These are phyloP conservation scores for Diaporthe australafricana DNA, from an alignment of 2,329 filamentous ascomycete genomes.

Conservation along the genomic window DNA sequence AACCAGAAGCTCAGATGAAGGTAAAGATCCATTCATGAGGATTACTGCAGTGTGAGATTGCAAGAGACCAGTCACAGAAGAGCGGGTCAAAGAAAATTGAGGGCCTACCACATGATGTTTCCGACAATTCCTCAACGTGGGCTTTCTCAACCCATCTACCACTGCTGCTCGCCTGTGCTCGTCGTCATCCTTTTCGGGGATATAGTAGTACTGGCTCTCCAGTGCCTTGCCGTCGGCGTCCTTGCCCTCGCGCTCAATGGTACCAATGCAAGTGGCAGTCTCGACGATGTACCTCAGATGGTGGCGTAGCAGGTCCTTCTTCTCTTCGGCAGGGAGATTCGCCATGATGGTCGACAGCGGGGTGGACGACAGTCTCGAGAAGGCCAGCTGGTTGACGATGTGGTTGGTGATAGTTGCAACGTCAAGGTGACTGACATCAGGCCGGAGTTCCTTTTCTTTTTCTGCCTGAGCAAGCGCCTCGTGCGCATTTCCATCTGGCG, in stretches of 20 bases:
- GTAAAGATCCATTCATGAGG: too few species aligned
- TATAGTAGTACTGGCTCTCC: constrained; percentile 97
- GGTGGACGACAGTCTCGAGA: constrained; percentile 90
- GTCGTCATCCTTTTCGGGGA: constrained; percentile 87
- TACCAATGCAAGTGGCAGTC: constrained; percentile 81
- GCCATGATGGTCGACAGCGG: constrained; percentile 90
- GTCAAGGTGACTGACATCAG: constrained; percentile 47
- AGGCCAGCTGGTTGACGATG: constrained; percentile 94
- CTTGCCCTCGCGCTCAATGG: constrained; percentile 91
- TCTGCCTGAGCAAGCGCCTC: constrained; percentile 40
- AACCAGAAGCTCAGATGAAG: background rate
- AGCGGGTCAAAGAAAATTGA: too few species aligned
- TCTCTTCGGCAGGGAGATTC: constrained; percentile 80
- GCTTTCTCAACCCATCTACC: constrained; percentile 87
- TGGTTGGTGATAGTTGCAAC: constrained; percentile 78
- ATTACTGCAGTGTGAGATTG: too few species aligned
- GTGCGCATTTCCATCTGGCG: constrained; percentile 10
- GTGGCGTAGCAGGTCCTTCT: constrained; percentile 67
- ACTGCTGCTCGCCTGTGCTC: constrained; percentile 83
- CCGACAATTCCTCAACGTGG: constrained; percentile 87
- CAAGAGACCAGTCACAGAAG: background rate
- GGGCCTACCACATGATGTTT: constrained; percentile 75
- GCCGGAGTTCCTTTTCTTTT: constrained; percentile 52
- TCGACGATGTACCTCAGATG: constrained; percentile 80
- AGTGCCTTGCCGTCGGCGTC: constrained; percentile 93